Base-by-base conservation (phyloP, 148 eudicot species). In the Nepenthes gracilis region DNA sequence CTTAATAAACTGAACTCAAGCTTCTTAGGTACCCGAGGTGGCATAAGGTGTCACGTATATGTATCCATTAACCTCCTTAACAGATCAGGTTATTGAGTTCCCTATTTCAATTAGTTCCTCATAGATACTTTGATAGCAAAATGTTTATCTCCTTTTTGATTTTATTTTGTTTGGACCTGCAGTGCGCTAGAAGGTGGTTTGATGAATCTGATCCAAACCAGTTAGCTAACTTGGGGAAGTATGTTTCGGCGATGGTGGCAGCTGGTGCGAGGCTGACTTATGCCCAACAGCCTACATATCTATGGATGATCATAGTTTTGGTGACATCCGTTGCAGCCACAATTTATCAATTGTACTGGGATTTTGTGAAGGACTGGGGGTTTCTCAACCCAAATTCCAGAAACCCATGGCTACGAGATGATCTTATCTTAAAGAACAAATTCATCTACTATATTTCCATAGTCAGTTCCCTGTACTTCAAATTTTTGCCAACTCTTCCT, bases 221-320 rank as follows among this genome's bases (percentile, higher is more conserved):
- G 55, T 62, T 92, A 65, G 83, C 83, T 10, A 92, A 92, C 78
- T 75, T 92, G 67, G 96, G 98, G 54, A 92, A 92, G 76, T 92
- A 92, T 6, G 88, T 88, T 1, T 92, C 98, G 8, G 98, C 98
- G 43, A 88, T 92, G 98, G 85, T 92, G n/a, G 98, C 98, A 32
- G 98, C 98, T 34, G 94, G 94, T 50, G 94, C 87, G 14, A 84
- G 98, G 69, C 45, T 92, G 62, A 82, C 88, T 6, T 88, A 80
- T 55, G 78, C 81, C 32, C 78, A 80, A 48, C 78, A 86, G 45
- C 76, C 80, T 1, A 57, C 86, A n/a, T 35, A 64, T 0, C 11
- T 77, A 6, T 80, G 85, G 87, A 55, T 90, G 70, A 60, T 74
- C 15, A 71, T 86, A 15, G 94, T 81, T 0, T 63, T 92, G 66